Conservation (phyloP, 768 basidiomycete species). For the Saitozyma sp. region DNA sequence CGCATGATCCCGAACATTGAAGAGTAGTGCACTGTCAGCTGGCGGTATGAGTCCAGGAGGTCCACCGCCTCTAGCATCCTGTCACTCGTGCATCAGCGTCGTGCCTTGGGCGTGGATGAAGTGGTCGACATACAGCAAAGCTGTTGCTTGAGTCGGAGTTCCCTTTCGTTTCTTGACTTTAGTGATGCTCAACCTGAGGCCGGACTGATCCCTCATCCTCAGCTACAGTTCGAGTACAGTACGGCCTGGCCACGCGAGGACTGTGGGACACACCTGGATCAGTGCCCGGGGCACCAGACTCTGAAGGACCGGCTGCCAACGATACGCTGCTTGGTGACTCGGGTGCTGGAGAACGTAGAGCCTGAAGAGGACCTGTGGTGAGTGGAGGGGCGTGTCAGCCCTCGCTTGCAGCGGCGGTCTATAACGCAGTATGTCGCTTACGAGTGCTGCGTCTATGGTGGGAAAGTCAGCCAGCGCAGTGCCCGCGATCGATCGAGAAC, state of each 20-base stretch:
- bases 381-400: background rate
- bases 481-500: background rate
- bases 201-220: background rate
- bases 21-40: background rate
- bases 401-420: background rate
- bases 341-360: background rate
- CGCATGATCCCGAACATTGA: slow-evolving; percentile 3
- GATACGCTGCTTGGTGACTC: background rate
- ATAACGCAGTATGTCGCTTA: background rate
- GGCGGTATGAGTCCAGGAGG: background rate
- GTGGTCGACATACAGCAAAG: background rate
- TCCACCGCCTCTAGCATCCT: slow-evolving; percentile 2
- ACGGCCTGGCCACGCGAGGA: background rate
- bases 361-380: background rate
- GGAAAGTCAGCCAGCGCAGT: background rate
- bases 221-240: background rate
- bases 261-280: background rate
- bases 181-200: background rate
- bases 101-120: background rate
- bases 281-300: background rate
- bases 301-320: background rate
- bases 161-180: background rate
- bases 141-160: slow-evolving; percentile 1
- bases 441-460: background rate
- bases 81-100: background rate